Conservation (phyloP, 495 filamentous ascomycete species). For the Daldinia decipiens region DNA sequence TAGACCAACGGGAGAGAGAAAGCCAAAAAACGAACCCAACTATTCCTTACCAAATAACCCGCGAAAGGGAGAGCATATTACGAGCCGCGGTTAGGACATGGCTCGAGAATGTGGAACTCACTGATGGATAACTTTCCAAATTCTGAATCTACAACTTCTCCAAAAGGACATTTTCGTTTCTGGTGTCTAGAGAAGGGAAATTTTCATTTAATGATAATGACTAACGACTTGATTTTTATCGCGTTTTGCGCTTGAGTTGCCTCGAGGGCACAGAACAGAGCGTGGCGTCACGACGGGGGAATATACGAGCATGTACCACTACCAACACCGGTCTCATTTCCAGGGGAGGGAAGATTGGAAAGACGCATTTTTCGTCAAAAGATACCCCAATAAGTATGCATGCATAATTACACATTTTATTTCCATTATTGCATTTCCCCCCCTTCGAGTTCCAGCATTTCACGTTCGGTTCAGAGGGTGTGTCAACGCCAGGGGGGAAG, state of each 20-base stretch:
- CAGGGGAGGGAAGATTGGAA: conserved; percentile 33
- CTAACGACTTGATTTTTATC: conserved; percentile 30
- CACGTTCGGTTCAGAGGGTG: not conserved
- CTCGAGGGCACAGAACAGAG: conserved; percentile 13
- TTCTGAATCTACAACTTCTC: not conserved
- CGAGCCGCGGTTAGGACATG: conserved; percentile 56
- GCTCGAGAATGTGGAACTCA: conserved; percentile 56
- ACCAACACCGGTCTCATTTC: conserved; percentile 17
- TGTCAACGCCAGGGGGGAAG: not conserved
- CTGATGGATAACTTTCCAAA: conserved; percentile 33
- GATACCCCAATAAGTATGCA: conserved; percentile 45
- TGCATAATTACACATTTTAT: conserved; percentile 26
- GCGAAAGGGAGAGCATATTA: conserved; percentile 53
- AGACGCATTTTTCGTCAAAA: conserved; percentile 32
- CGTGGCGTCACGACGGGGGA: conserved; percentile 27
- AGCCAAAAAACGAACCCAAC: conserved; percentile 25
- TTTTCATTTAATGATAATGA: conserved; percentile 31
- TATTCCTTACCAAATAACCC: conserved; percentile 27
- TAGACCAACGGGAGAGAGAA: conserved; percentile 49
- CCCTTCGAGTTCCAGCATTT: conserved; percentile 1
- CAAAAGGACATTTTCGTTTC: not conserved
- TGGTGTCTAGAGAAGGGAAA: not conserved
- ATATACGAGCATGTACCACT: conserved; percentile 31
- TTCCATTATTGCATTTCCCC: conserved; percentile 24
- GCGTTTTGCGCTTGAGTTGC: conserved; percentile 13